These are phyloP conservation scores for Misopates orontium DNA, from an alignment of 257 asterid genomes.

Conservation along the genomic window DNA sequence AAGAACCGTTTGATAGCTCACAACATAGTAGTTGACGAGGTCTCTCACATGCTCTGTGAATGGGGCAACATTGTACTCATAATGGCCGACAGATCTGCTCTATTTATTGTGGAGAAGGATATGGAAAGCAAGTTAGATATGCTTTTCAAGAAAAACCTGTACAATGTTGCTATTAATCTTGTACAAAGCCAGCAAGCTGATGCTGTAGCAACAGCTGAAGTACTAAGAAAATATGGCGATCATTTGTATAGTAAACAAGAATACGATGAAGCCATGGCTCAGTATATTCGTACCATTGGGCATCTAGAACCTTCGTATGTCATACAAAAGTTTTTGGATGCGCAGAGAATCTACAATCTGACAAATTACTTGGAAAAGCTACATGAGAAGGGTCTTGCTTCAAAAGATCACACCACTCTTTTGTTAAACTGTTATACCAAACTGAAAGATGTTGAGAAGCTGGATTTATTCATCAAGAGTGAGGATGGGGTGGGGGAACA, in stretches of 20 bases:
- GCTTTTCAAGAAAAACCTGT: constrained; percentile 97
- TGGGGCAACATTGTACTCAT: constrained; percentile 92
- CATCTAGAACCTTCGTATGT: constrained; percentile 96
- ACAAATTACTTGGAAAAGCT: constrained; percentile 93
- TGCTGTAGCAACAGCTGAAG: constrained; percentile 95
- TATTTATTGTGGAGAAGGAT: constrained; percentile 88
- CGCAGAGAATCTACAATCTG: constrained; percentile 89
- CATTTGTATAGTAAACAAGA: constrained; percentile 83
- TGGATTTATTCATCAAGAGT: constrained; percentile 74
- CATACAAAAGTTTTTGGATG: constrained; percentile 94
- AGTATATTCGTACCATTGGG: constrained; percentile 85
- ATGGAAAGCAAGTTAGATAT: constrained; percentile 97
- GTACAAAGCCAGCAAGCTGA: constrained; percentile 98
- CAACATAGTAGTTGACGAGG: constrained; percentile 68
- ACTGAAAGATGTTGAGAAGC: constrained; percentile 90
- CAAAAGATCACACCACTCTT: constrained; percentile 96
- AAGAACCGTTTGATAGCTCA: constrained; percentile 90
- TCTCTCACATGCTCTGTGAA: constrained; percentile 93
- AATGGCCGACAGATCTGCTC: constrained; percentile 79
- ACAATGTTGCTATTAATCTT: constrained; percentile 86
- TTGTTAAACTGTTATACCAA: constrained; percentile 93
- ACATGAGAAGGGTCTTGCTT: constrained; percentile 91
- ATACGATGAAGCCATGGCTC: constrained; percentile 92
- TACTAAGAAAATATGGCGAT: constrained; percentile 91
- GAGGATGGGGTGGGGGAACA: constrained; percentile 82